These are phyloP conservation scores for Aphanoascus verrucosus DNA, from an alignment of 2,329 filamentous ascomycete genomes.

Conservation along the genomic window DNA sequence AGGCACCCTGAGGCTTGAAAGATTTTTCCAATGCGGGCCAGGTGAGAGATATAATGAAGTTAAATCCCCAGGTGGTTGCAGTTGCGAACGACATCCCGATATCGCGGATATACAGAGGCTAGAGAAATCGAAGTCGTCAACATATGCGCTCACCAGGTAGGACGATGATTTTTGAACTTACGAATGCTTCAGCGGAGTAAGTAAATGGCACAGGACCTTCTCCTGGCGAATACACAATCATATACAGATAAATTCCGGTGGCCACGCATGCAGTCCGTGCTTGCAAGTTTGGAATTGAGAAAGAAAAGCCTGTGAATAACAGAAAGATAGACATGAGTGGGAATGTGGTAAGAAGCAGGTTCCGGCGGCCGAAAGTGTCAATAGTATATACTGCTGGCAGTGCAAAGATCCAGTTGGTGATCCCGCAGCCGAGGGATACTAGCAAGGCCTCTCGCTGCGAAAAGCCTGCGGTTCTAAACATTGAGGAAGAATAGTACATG, in stretches of 20 bases:
- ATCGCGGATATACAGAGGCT: slow-evolving; percentile 33
- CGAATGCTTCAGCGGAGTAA: slow-evolving; percentile 50
- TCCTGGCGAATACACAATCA: slow-evolving; percentile 35
- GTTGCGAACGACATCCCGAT: slow-evolving; percentile 34
- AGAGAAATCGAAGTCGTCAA: background rate
- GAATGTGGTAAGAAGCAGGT: slow-evolving; percentile 54
- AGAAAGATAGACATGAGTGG: slow-evolving; percentile 57
- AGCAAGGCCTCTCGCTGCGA: slow-evolving; percentile 30
- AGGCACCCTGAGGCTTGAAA: slow-evolving; percentile 37
- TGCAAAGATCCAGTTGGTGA: slow-evolving; percentile 54
- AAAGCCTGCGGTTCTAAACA: slow-evolving; percentile 38
- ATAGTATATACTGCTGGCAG: slow-evolving; percentile 56
- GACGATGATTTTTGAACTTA: slow-evolving; percentile 2
- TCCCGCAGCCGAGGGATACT: slow-evolving; percentile 35
- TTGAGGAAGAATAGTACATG: slow-evolving; percentile 55
- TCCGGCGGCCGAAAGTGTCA: slow-evolving; percentile 53
- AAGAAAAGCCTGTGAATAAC: slow-evolving; percentile 51
- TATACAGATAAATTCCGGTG: slow-evolving; percentile 23
- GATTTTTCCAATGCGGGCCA: slow-evolving; percentile 36
- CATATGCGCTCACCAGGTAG: background rate
- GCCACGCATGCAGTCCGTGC: slow-evolving; percentile 21
- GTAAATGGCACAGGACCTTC: slow-evolving; percentile 30
- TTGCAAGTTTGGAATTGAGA: slow-evolving; percentile 38
- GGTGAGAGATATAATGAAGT: slow-evolving; percentile 36
- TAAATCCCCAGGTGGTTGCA: slow-evolving; percentile 42